Evolutionary conservation across 805 yeast genomes (phyloP).

Genomic region (Ogataea paraovalis): DNA sequence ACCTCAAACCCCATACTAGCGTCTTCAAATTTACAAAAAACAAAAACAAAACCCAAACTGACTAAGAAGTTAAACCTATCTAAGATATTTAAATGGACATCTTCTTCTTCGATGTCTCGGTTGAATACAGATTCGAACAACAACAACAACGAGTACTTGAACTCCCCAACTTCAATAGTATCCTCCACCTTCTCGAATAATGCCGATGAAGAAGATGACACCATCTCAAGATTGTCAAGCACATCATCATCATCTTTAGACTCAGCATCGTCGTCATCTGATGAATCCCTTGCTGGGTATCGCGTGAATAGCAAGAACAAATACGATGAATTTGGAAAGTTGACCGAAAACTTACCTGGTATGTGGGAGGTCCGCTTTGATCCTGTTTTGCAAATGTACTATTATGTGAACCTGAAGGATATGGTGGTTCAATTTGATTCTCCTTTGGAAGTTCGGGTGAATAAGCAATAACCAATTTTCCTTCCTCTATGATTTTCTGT

Average conservation of each 20-base stretch:
- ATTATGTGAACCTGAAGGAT: conserved; percentile 35
- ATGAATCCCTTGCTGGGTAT: background rate
- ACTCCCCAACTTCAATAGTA: background rate
- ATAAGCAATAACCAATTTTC: background rate
- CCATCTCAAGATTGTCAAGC: background rate
- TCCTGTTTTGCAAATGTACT: conserved; percentile 35
- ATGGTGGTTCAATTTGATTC: conserved; percentile 39
- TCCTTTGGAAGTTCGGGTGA: conserved; percentile 39
- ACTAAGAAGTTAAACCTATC: background rate
- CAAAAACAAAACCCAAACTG: background rate
- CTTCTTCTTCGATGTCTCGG: too few species aligned
- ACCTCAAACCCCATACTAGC: background rate
- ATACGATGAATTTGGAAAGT: background rate
- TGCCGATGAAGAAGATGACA: background rate
- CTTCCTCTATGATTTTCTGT: background rate
- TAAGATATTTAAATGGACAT: background rate
- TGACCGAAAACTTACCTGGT: conserved; percentile 18
- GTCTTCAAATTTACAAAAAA: background rate
- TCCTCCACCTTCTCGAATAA: background rate
- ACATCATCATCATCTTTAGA: background rate
- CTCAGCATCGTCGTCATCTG: background rate
- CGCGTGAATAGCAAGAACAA: background rate
- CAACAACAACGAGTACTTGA: background rate
- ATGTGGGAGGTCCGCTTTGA: conserved; percentile 37
- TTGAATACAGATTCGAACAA: too few species aligned